Base-by-base conservation (phyloP, 805 yeast species). In the Candida pini region DNA sequence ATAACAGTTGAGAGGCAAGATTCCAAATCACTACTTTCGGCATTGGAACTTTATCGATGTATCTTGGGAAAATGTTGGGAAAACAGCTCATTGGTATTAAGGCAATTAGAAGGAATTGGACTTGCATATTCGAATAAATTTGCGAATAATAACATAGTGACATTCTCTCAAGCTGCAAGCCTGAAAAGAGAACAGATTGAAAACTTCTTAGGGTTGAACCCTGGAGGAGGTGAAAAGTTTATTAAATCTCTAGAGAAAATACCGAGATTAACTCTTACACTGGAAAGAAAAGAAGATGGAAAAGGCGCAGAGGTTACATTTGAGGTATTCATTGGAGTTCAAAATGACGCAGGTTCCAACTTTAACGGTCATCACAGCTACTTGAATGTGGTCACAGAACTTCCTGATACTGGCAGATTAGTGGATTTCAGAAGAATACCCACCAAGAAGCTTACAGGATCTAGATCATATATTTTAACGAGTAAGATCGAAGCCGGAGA, bases 21-120 rank as follows among this genome's bases (percentile, higher is more conserved):
- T 45, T 64, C 66, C 0, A 42, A 45, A 1, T 69, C 79, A 0
- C 49, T 71, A 28, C 42, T 54, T 16, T 63, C 56, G 28, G 43
- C 69, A 3, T 43, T 73, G 6, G 54, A 51, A 30, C 39, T 76
- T 6, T 43, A 51, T 3, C 51, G 77, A 35, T 64, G 69, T 26
- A 36, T 71, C 1, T 50, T 48, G 29, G 71, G 73, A 0, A 61
- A 56, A 38, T 62, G 75, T 12, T 74, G 81, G 81, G 78, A 72
- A 40, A 66, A 64, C 33, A 47, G 67, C 0, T 49, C 69, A 0
- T 58, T 62, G 48, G 64, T 64, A 4, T 47, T 74, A n/a, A 51
- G 66, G 31, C 81, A 75, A 36, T 34, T 75, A 9, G 67, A 66
- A 18, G 71, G 68, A 5, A 52, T 75, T 15, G 78, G 75, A 0